Evolutionary conservation across 73 alveolate genomes (phyloP), one percentile per base, ranked within the genome.

Genomic region (Tetrahymena malaccensis): DNA sequence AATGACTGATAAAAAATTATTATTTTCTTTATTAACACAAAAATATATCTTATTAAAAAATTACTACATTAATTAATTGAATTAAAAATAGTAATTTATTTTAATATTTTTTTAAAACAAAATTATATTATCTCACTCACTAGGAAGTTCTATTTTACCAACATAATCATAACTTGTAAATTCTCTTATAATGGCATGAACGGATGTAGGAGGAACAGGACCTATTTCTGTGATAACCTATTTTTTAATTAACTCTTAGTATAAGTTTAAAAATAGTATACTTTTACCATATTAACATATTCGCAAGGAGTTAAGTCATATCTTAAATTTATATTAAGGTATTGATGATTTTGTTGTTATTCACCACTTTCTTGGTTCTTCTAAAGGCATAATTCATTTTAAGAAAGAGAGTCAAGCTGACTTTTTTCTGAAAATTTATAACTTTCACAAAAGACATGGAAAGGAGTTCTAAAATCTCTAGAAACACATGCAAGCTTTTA

Each of bases 371-470:
- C 37, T n/a, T 70, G 3, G 31, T 27, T 31, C 37, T 70, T 70
- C 10, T 70, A 15, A 17, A 43, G 34, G 8, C 94, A 94, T 50
- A 95, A 84, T 89, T 95, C 97, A 95, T 95, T 95, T 94, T 94
- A 95, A 17, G 97, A 95, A 35, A 95, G 95, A 21, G 97, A 95
- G 55, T 95, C 97, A 33, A 95, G 93, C 34, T 95, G 40, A 89
- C 97, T 95, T 85, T 95, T 95, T 93, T 95, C 97, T 40, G 97
- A 95, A 38, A 95, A 95, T 57, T 95, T 95, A 55, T 95, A 95
- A 50, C 95, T 95, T 57, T 95, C 97, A 55, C 97, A 95, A 58
- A 95, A 95, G 56, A 95, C 97, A 84, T 84, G 94, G 55, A 95
- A 95, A 19, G 97, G 97, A 84, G 94, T 95, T 95, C 85, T 95